Percentiles rank a stretch among this genome's conserved stretches.
Evolutionary conservation across 306 rosid species (phyloP).

Genomic region (Cucurbita argyrosperma): DNA sequence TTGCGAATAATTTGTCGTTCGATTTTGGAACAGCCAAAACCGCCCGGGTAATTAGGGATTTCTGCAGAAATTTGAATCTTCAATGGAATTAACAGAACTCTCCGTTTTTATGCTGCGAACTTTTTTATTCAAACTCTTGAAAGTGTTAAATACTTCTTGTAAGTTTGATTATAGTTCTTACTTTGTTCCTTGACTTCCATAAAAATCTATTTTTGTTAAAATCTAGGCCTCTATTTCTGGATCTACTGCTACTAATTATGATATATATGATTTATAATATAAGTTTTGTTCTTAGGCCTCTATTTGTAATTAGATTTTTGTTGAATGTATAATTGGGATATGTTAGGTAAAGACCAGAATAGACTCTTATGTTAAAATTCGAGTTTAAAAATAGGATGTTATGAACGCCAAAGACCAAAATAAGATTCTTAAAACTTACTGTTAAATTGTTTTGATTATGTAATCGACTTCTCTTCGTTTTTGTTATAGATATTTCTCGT

Average conservation of each 20-base stretch:
- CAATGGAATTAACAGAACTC: neutral
- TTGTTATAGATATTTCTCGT: neutral
- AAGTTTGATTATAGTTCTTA: neutral
- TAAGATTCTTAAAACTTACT: neutral
- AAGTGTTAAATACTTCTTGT: neutral
- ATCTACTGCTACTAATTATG: neutral
- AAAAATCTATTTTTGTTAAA: neutral
- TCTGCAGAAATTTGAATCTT: neutral
- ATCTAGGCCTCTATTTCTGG: neutral
- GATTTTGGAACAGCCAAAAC: neutral
- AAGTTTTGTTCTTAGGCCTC: neutral
- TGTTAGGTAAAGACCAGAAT: neutral
- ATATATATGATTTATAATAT: neutral
- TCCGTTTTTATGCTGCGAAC: neutral
- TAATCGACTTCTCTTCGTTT: neutral
- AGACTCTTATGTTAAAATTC: neutral
- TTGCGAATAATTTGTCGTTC: neutral
- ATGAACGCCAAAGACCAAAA: neutral
- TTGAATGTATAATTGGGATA: neutral
- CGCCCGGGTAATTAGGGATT: neutral
- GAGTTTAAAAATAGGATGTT: neutral
- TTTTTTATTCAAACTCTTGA: neutral
- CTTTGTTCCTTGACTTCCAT: neutral
- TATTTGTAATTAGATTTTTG: neutral
- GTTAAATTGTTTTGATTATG: neutral